Evolutionary conservation across 202 grass and related monocot genomes (phyloP).

Genomic region (Schoenoplectus tabernaemontani): DNA sequence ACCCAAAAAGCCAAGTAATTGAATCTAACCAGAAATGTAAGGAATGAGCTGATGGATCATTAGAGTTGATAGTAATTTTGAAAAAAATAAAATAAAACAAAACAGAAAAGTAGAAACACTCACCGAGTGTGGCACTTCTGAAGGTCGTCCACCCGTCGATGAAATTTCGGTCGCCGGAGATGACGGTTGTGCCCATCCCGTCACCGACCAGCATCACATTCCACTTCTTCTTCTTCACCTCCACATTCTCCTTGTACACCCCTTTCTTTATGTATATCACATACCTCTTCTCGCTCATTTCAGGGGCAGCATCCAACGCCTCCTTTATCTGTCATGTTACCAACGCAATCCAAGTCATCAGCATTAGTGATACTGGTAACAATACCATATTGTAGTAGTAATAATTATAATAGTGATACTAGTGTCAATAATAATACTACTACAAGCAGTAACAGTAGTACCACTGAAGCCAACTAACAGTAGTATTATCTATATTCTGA

Average conservation of each 20-base stretch:
- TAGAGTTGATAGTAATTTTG: neutral
- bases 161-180: conserved; percentile 53
- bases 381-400: neutral
- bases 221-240: conserved; percentile 80
- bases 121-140: conserved; percentile 66
- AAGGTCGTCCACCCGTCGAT: conserved; percentile 55
- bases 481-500: neutral
- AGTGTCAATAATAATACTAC: neutral
- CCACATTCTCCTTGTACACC: conserved; percentile 68
- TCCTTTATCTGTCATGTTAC: conserved; percentile 9
- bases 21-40: neutral
- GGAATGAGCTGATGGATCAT: neutral
- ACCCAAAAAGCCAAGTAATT: neutral
- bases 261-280: conserved; percentile 77
- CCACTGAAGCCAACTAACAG: neutral
- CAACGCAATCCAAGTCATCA: neutral
- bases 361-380: neutral
- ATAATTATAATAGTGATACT: no score
- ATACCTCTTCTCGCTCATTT: conserved; percentile 30
- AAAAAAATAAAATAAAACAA: neutral
- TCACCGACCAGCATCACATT: conserved; percentile 82
- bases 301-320: conserved; percentile 49
- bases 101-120: neutral
- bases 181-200: conserved; percentile 53
- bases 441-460: neutral